phyloP scores from a whole-genome alignment of 1,139 yeast species.

The Yamadazyma spencermartinsiae region DNA sequence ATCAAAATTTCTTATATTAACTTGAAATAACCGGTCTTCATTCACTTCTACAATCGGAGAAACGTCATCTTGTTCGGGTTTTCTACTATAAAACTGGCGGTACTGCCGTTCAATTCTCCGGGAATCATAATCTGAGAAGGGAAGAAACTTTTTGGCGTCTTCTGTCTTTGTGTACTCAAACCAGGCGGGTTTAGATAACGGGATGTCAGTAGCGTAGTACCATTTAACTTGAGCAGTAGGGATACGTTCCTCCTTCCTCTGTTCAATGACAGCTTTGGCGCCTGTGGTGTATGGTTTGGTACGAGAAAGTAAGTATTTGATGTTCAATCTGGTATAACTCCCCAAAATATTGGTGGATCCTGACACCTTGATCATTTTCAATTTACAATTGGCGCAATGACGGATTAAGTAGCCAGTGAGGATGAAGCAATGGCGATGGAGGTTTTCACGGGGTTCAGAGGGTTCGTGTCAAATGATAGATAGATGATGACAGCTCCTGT shows the following conservation, averaged over 20 bases:
- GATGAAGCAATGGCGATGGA: not conserved
- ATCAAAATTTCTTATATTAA: conserved; percentile 54
- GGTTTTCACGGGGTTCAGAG: too few relatives aligned
- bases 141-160: conserved; percentile 62
- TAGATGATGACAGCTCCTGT: too few relatives aligned
- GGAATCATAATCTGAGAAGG: conserved; percentile 69
- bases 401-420: not conserved
- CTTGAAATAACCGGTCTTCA: conserved; percentile 79
- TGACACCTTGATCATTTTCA: conserved; percentile 1
- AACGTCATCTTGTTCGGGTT: not conserved
- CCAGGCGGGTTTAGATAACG: conserved; percentile 65
- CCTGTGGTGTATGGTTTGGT: conserved; percentile 15
- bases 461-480: too few relatives aligned
- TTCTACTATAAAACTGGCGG: conserved; percentile 17
- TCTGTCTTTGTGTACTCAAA: conserved; percentile 47
- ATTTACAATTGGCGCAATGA: not conserved
- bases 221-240: conserved; percentile 42
- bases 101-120: conserved; percentile 55
- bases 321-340: conserved; percentile 5
- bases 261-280: conserved; percentile 11
- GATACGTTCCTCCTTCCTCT: conserved; percentile 7
- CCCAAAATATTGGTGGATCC: not conserved
- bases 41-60: conserved; percentile 55
- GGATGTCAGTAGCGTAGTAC: conserved; percentile 84
- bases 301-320: conserved; percentile 7